Conservation (phyloP, 352 stramenopile genomes). For the Globisporangium middletonii region DNA sequence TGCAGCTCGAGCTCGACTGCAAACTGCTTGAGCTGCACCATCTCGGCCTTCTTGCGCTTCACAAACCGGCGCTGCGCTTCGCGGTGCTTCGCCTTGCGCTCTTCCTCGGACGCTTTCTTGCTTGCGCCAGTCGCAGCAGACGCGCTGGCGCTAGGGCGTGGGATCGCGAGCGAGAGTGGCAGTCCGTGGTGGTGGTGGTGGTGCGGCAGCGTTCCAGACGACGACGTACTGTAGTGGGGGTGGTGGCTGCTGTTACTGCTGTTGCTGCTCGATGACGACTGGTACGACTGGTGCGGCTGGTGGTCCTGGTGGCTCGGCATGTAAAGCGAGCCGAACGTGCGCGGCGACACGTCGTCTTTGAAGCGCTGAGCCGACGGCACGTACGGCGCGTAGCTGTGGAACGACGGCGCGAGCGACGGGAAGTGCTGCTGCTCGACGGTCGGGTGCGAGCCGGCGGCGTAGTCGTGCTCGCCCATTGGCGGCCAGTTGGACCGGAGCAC, state of each 20-base stretch:
- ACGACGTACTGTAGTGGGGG: not conserved
- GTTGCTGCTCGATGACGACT: slow-evolving; percentile 1
- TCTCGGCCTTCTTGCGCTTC: slow-evolving; percentile 37
- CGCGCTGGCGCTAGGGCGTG: not conserved
- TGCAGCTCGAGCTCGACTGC: slow-evolving; percentile 17
- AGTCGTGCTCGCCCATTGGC: slow-evolving; percentile 11
- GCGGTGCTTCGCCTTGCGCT: slow-evolving; percentile 46
- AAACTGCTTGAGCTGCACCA: slow-evolving; percentile 19
- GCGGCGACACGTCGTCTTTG: slow-evolving; percentile 14
- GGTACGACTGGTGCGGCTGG: not conserved
- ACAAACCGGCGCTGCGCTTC: slow-evolving; percentile 46
- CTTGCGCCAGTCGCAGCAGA: not conserved
- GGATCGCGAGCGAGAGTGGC: slow-evolving; percentile 13
- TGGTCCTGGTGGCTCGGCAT: slow-evolving; percentile 1
- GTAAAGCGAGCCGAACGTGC: slow-evolving; percentile 16
- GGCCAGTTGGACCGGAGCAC: slow-evolving; percentile 15
- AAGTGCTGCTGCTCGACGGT: slow-evolving; percentile 18
- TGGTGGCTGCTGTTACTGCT: not conserved
- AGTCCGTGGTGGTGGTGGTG: slow-evolving; percentile 10
- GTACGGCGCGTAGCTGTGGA: slow-evolving; percentile 13
- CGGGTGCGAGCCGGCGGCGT: slow-evolving; percentile 6
- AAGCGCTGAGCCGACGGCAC: slow-evolving; percentile 8
- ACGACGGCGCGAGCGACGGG: slow-evolving; percentile 12
- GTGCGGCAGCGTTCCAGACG: slow-evolving; percentile 1
- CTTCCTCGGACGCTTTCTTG: slow-evolving; percentile 32